These are phyloP conservation scores for Orbilia brochopaga DNA, from an alignment of 2,329 filamentous ascomycete species.

Conservation along the genomic window DNA sequence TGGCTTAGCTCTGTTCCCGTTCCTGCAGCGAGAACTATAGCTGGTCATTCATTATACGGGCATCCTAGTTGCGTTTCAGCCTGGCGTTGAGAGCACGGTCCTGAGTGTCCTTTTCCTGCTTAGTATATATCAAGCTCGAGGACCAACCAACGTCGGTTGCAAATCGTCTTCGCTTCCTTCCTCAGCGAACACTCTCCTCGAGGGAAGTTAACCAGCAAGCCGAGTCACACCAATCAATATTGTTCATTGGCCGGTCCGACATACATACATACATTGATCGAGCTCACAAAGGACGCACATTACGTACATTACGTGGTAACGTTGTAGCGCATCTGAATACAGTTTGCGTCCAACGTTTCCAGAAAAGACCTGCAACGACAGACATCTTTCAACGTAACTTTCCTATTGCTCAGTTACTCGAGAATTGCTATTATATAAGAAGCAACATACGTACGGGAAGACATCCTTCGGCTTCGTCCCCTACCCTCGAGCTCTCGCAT, in stretches of 20 bases:
- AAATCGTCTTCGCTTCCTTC: constrained; percentile 1
- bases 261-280: too few species aligned
- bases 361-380: neutral
- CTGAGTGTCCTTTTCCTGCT: constrained; percentile 7
- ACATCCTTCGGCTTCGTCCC: constrained; percentile 49
- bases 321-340: neutral
- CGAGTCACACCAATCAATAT: neutral
- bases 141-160: neutral
- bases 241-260: neutral
- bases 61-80: constrained; percentile 47
- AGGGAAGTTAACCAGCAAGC: neutral
- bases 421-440: constrained; percentile 21
- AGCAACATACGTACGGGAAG: constrained; percentile 15
- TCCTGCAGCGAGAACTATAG: constrained; percentile 46
- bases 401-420: too few species aligned
- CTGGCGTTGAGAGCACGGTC: constrained; percentile 20
- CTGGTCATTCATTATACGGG: neutral
- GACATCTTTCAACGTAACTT: too few species aligned
- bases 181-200: neutral
- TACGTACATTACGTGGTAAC: too few species aligned
- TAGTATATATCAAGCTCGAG: constrained; percentile 6
- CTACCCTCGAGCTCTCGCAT: constrained; percentile 32
- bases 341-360: neutral
- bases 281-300: neutral
- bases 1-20: constrained; percentile 38